phyloP scores from a whole-genome alignment of 768 basidiomycete species.

The Pulveroboletus ravenelii region DNA sequence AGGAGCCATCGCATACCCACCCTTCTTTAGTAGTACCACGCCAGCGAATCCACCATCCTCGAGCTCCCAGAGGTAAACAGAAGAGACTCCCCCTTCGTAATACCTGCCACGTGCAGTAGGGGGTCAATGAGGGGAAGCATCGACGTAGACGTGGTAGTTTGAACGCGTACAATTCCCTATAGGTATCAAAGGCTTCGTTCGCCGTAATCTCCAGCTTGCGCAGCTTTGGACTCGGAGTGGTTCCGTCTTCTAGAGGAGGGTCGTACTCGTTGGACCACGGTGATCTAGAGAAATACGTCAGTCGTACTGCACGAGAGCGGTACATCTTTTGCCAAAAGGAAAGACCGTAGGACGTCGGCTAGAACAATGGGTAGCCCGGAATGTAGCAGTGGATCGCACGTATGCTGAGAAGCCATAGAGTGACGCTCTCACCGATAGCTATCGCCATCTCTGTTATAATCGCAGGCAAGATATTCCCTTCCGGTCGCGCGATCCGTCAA shows the following conservation, averaged over 20 bases:
- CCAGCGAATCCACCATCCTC: slow-evolving; percentile 97
- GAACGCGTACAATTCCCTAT: slow-evolving; percentile 78
- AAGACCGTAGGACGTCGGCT: not conserved
- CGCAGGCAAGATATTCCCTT: slow-evolving; percentile 88
- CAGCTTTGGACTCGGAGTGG: slow-evolving; percentile 76
- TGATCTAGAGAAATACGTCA: slow-evolving; percentile 52
- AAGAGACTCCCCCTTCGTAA: slow-evolving; percentile 96
- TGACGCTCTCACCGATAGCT: slow-evolving; percentile 58
- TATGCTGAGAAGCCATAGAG: not conserved
- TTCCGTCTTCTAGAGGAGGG: slow-evolving; percentile 85
- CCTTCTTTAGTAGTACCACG: slow-evolving; percentile 93
- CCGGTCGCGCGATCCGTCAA: slow-evolving; percentile 76
- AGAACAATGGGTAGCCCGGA: too few relatives aligned
- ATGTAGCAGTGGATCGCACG: not conserved
- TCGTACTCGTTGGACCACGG: slow-evolving; percentile 99
- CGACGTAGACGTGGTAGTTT: not conserved
- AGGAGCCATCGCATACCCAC: slow-evolving; percentile 38
- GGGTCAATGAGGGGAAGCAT: slow-evolving; percentile 1
- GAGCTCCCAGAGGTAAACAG: slow-evolving; percentile 96
- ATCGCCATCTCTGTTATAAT: slow-evolving; percentile 90
- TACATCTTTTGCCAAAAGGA: not conserved
- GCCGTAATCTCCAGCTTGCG: slow-evolving; percentile 89
- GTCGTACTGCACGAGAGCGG: not conserved
- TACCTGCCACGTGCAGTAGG: slow-evolving; percentile 49
- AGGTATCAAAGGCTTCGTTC: slow-evolving; percentile 96